phyloP scores from a whole-genome alignment of 139 green algal genomes.

The Chlorella sorokiniana region DNA sequence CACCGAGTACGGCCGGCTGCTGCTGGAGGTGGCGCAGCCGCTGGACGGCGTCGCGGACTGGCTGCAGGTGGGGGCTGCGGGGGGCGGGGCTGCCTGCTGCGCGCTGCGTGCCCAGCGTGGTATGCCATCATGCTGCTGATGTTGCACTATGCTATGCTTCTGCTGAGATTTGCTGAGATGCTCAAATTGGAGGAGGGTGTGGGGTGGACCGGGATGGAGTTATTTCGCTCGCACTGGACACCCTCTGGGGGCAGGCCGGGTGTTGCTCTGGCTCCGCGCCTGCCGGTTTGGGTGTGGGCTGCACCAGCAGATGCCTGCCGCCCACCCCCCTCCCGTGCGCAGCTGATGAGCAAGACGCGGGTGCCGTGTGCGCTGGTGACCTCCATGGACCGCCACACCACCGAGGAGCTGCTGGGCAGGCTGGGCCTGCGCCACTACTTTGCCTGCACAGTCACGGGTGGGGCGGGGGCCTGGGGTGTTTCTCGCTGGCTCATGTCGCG shows the following conservation, averaged over 20 bases:
- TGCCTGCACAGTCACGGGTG: constrained; percentile 23
- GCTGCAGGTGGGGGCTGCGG: constrained; percentile 41
- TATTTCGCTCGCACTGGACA: no score
- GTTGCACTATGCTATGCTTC: no score
- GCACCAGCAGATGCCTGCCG: no score
- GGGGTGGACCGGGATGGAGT: no score
- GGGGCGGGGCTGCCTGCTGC: not conserved
- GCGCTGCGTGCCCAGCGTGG: not conserved
- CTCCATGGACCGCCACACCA: constrained; percentile 49
- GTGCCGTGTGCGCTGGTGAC: constrained; percentile 76
- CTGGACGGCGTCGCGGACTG: constrained; percentile 64
- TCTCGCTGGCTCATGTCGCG: no score
- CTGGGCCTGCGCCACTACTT: constrained; percentile 71
- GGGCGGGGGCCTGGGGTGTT: no score
- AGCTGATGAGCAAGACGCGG: constrained; percentile 56
- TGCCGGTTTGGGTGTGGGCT: no score
- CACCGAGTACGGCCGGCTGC: constrained; percentile 42
- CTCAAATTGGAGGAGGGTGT: no score
- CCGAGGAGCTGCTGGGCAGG: constrained; percentile 52
- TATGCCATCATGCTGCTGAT: no score
- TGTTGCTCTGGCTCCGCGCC: no score
- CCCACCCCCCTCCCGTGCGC: not conserved
- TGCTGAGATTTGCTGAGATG: no score
- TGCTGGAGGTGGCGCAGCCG: constrained; percentile 35
- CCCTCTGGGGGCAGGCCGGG: no score